A percentile compares a stretch with the other conserved stretches of the same genome.
Conservation (phyloP, 2,329 filamentous ascomycete species). For the Trichoderma harzianum region DNA sequence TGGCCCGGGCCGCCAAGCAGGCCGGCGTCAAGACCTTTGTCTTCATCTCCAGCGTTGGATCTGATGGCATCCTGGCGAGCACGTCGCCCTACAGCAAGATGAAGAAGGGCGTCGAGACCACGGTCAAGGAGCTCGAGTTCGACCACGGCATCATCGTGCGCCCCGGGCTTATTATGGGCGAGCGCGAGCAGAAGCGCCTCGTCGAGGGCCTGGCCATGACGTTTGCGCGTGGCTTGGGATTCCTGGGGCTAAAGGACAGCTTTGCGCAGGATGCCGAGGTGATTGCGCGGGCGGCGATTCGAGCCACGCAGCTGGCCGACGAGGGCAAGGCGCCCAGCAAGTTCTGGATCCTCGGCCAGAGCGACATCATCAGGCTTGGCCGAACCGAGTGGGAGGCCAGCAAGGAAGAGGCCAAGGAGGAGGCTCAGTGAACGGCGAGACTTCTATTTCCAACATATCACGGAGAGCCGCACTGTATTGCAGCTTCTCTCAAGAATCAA, state of each 20-base stretch:
- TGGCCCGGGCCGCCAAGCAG: conserved; percentile 71
- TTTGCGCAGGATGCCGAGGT: conserved; percentile 72
- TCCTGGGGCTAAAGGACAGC: conserved; percentile 57
- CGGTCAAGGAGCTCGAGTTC: conserved; percentile 68
- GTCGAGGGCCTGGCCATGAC: conserved; percentile 55
- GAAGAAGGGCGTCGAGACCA: conserved; percentile 85
- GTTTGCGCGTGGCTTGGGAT: conserved; percentile 54
- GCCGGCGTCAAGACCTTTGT: conserved; percentile 73
- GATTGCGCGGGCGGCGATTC: conserved; percentile 66
- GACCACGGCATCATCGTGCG: conserved; percentile 71
- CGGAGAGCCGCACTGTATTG: not conserved
- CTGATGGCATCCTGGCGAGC: conserved; percentile 38
- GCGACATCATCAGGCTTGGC: conserved; percentile 66
- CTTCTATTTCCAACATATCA: not conserved
- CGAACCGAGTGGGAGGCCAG: conserved; percentile 50
- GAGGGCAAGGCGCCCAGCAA: conserved; percentile 57
- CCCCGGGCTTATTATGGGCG: conserved; percentile 73
- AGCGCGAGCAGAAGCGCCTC: conserved; percentile 58
- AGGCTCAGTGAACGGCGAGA: not conserved
- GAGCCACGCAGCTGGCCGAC: conserved; percentile 55
- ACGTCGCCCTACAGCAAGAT: conserved; percentile 60
- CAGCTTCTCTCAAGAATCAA: not conserved
- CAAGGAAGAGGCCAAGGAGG: conserved; percentile 27
- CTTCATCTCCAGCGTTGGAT: conserved; percentile 63
- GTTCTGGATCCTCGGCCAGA: conserved; percentile 58